Evolutionary conservation across 352 stramenopile species (phyloP), one percentile per base, ranked within the genome.

Genomic region (Globisporangium cylindrosporum): DNA sequence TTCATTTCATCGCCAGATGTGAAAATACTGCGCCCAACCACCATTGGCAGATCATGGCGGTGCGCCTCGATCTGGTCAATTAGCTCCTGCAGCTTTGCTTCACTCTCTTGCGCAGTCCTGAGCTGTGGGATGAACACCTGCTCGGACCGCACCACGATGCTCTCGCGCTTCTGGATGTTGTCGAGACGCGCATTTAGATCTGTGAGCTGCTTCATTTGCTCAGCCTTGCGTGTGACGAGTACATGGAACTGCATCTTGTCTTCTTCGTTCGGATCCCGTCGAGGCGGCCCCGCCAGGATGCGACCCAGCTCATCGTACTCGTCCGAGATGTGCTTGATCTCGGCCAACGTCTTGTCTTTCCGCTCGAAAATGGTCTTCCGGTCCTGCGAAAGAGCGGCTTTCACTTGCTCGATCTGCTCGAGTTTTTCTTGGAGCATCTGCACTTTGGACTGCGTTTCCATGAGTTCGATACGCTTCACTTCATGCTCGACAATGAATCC

Each of bases 201-300:
- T 15, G 73, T 56, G 27, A 94, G 69, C 24, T 90, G 81, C 57
- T 87, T 77, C 58, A 82, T 81, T 32, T 80, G 81, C 0, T 1
- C 70, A 1, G 77, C 74, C 69, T 75, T 67, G 4, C 82, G 66
- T 0, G 81, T 79, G 20, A 90, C 76, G 3, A 92, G 56, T 0
- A 74, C 71, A 67, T 92, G 82, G 41, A 92, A 84, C 27, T 88
- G 78, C 27, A 73, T 66, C 12, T 91, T 91, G 53, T 94, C 77
- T 18, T 67, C 49, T 43, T 93, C 84, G 0, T 67, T 82, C 4
- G 86, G 79, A 22, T 94, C 84, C 43, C 86, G 74, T 25, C 86
- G 76, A 3, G 86, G 82, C 0, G 86, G 86, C 5, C 86, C 86
- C 10, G 81, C 82, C 0, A 94, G 72, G 2, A 60, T 7, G 4